A percentile compares a stretch with the other conserved stretches of the same genome.
These are phyloP conservation scores for Neodidymelliopsis sp. DNA, from an alignment of 2,329 filamentous ascomycete genomes.

Conservation along the genomic window DNA sequence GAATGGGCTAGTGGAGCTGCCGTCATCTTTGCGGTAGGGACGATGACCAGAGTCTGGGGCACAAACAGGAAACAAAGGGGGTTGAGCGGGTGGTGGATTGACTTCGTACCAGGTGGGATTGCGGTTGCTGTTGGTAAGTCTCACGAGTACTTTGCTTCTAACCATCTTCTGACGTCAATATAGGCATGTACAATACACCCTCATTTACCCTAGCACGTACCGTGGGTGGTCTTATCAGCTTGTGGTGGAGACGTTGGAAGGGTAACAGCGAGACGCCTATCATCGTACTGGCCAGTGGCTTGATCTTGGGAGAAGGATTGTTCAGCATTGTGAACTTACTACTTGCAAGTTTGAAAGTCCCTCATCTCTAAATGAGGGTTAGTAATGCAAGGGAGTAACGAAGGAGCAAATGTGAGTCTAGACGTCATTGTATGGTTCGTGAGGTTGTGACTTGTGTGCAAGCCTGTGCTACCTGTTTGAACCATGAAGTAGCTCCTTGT, in stretches of 20 bases:
- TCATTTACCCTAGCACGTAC: conserved; percentile 92
- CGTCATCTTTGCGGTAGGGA: conserved; percentile 74
- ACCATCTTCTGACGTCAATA: conserved; percentile 3
- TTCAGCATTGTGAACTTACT: conserved; percentile 71
- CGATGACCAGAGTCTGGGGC: conserved; percentile 66
- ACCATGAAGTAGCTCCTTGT: not conserved
- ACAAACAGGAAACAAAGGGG: conserved; percentile 42
- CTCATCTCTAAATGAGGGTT: conserved; percentile 11
- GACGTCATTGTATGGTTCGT: not conserved
- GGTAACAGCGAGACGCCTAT: conserved; percentile 72
- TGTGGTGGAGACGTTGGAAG: conserved; percentile 27
- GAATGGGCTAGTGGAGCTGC: conserved; percentile 82
- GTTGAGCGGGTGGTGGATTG: conserved; percentile 66
- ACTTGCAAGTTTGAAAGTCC: conserved; percentile 66
- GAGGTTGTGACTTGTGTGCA: not conserved
- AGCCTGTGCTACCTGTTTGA: not conserved
- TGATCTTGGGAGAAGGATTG: conserved; percentile 68
- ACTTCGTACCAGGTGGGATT: conserved; percentile 87
- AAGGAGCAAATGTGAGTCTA: not conserved
- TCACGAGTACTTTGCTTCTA: not conserved
- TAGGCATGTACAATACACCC: conserved; percentile 96
- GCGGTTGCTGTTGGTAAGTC: conserved; percentile 86
- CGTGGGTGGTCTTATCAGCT: conserved; percentile 68
- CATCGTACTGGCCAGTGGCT: conserved; percentile 86
- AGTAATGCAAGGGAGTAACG: not conserved